Evolutionary conservation across 2,329 filamentous ascomycete species (phyloP).

Genomic region (Teratosphaeria viscida): DNA sequence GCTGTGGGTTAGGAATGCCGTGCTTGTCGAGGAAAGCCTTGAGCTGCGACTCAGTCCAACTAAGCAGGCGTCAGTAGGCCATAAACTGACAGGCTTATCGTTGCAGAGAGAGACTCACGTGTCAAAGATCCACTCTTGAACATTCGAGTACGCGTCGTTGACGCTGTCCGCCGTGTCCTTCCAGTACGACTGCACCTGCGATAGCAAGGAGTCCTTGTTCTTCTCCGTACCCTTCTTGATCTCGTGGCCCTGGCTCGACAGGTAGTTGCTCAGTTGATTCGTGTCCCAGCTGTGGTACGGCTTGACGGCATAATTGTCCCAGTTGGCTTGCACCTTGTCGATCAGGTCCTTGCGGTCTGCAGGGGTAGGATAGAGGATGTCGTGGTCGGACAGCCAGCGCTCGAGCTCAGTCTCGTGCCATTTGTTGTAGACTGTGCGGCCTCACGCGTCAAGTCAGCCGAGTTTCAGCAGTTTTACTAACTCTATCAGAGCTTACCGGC

Average conservation of each 20-base stretch:
- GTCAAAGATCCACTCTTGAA: conserved; percentile 89
- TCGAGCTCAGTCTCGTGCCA: conserved; percentile 98
- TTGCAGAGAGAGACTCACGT: conserved; percentile 38
- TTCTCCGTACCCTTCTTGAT: conserved; percentile 55
- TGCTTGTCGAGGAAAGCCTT: conserved; percentile 89
- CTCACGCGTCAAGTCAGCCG: conserved; percentile 15
- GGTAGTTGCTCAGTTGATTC: conserved; percentile 55
- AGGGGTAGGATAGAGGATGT: conserved; percentile 79
- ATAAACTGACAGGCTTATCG: background rate
- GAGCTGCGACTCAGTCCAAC: conserved; percentile 86
- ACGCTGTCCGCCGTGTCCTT: conserved; percentile 70
- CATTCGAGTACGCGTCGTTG: conserved; percentile 57
- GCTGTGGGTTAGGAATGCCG: conserved; percentile 76
- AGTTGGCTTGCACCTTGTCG: conserved; percentile 78
- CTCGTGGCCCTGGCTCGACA: conserved; percentile 61
- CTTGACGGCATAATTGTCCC: conserved; percentile 64
- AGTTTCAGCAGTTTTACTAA: conserved; percentile 9
- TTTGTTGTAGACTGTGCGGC: conserved; percentile 75
- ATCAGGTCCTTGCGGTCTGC: conserved; percentile 93
- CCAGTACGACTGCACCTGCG: conserved; percentile 63
- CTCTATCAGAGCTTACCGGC: conserved; percentile 48
- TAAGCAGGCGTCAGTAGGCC: conserved; percentile 35
- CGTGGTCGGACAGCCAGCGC: conserved; percentile 87
- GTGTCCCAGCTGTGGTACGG: conserved; percentile 72
- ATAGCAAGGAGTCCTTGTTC: conserved; percentile 57